These are phyloP conservation scores for Globisporangium recalcitrans DNA, from an alignment of 352 stramenopile genomes.

Conservation along the genomic window DNA sequence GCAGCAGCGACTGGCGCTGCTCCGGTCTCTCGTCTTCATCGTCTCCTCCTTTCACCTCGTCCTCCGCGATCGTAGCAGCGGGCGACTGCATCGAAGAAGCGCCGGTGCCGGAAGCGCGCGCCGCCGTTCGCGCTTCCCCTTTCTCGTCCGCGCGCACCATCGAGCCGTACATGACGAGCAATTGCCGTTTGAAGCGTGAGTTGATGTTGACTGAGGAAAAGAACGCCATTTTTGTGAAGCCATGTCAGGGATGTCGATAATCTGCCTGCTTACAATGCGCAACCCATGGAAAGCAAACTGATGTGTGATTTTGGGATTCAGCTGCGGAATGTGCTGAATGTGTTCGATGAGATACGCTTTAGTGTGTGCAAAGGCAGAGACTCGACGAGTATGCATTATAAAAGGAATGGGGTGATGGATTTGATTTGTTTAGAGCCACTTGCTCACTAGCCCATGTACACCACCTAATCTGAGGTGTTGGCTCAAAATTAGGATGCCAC, in stretches of 20 bases:
- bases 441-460: too few species aligned
- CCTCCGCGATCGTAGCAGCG: not conserved
- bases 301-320: too few species aligned
- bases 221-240: not conserved
- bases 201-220: not conserved
- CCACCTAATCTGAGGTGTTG: too few species aligned
- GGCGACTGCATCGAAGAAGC: not conserved
- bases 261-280: not conserved
- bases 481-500: too few species aligned
- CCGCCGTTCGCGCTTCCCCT: not conserved
- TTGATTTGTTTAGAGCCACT: too few species aligned
- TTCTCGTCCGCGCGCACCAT: constrained; percentile 1
- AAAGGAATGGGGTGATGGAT: too few species aligned
- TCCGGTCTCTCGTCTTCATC: not conserved
- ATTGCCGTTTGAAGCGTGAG: not conserved
- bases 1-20: not conserved
- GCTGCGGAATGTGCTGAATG: too few species aligned
- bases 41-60: not conserved
- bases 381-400: too few species aligned
- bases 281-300: not conserved
- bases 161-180: constrained; percentile 8
- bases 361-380: too few species aligned
- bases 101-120: not conserved
- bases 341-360: too few species aligned
- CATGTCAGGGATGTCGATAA: not conserved